A percentile compares a stretch with the other conserved stretches of the same genome.
phyloP scores from a whole-genome alignment of 257 asterid genomes.

The Lantana camara region DNA sequence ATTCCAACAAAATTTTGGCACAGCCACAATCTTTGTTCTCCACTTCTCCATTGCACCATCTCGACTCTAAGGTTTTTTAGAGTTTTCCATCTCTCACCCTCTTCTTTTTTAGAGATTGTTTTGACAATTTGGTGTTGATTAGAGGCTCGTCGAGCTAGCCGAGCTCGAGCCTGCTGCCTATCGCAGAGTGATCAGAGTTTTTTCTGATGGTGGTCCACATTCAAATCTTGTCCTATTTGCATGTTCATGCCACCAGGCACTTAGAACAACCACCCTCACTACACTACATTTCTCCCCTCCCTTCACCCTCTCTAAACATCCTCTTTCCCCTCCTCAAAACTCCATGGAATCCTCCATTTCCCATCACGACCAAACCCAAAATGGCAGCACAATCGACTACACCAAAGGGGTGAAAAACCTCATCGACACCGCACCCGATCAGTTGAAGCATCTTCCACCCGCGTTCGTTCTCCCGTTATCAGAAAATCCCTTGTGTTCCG shows the following conservation, averaged over 20 bases:
- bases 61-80: no score
- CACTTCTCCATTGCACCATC: no score
- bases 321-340: background rate
- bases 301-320: no score
- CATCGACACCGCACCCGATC: conserved; percentile 32
- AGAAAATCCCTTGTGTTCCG: conserved; percentile 28
- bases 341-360: background rate
- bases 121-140: no score
- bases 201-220: no score
- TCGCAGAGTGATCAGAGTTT: no score
- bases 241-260: conserved; percentile 35
- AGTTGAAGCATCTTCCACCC: conserved; percentile 38
- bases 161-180: no score
- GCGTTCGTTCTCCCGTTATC: conserved; percentile 36
- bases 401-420: conserved; percentile 50
- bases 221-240: conserved; percentile 28
- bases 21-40: no score
- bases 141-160: no score
- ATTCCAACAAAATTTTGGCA: no score
- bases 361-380: conserved; percentile 4
- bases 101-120: no score
- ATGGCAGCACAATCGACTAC: background rate
- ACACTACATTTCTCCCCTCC: background rate
- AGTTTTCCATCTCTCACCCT: no score
- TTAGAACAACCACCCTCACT: background rate